Conservation (phyloP, 1,284 basidiomycete species). For the Grifola frondosa region DNA sequence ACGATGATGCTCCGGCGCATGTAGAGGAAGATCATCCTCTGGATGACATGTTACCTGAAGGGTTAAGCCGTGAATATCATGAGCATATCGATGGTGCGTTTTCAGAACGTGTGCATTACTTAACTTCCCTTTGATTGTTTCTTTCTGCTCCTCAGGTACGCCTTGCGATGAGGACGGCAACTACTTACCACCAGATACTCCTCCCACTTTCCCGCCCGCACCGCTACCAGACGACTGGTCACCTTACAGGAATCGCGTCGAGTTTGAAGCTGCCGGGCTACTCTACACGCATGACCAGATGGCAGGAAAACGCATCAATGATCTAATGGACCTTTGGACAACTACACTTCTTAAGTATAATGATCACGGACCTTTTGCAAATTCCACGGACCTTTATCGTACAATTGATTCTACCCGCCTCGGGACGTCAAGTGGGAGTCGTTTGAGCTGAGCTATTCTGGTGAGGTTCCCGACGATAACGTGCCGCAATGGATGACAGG, state of each 20-base stretch:
- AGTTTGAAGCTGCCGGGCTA: slow-evolving; percentile 4
- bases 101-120: too few relatives aligned
- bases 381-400: slow-evolving; percentile 15
- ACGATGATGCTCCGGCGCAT: too few relatives aligned
- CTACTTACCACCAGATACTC: slow-evolving; percentile 13
- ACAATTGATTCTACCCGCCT: slow-evolving; percentile 19
- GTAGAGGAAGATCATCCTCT: too few relatives aligned
- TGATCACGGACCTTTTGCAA: slow-evolving; percentile 17
- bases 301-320: not conserved
- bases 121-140: too few relatives aligned
- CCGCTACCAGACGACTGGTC: slow-evolving; percentile 8
- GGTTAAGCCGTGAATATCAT: too few relatives aligned
- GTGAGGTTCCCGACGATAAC: slow-evolving; percentile 1
- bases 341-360: slow-evolving; percentile 9
- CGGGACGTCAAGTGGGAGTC: slow-evolving; percentile 26
- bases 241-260: not conserved
- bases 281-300: slow-evolving; percentile 5
- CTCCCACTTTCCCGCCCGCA: slow-evolving; percentile 14
- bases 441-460: slow-evolving; percentile 17
- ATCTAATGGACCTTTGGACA: slow-evolving; percentile 30
- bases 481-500: slow-evolving; percentile 20
- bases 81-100: too few relatives aligned
- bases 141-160: too few relatives aligned
- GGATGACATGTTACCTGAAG: too few relatives aligned
- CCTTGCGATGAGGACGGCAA: slow-evolving; percentile 19